Base-by-base conservation (phyloP, 768 basidiomycete species). In the Termitomyces sp. region DNA sequence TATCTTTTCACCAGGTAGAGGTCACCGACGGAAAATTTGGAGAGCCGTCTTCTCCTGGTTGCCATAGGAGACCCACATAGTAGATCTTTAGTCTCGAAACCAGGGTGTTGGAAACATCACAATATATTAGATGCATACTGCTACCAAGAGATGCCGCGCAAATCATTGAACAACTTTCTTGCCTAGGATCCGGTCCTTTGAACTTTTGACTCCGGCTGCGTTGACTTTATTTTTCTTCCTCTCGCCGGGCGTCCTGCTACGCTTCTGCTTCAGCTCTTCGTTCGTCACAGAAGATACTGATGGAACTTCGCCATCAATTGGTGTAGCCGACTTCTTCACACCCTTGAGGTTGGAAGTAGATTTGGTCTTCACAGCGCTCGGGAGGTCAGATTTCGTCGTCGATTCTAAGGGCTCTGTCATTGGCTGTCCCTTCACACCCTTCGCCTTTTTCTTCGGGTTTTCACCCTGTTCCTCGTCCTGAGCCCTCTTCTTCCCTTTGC, bases 221-320 rank as follows among this genome's bases (percentile, higher is more conserved):
- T 69, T 62, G 20, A 75, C 47, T 52, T 74, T 72, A 53, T 73
- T 77, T 70, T 85, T 87, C 72, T 88, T 88, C 74, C 80, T 85
- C 69, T 81, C 81, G 3, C 75, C 75, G 48, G 72, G 68, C 36
- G 68, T 72, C 1, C 66, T 69, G 22, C 68, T 68, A 54, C 76
- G 75, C 66, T 86, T 86, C 67, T 77, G 74, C 71, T 85, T 85
- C 61, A 81, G 63, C 59, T 83, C 82, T 18, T 77, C 74, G 48
- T 66, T 73, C 8, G 71, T 75, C 52, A 79, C 46, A 13, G 69
- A 56, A 3, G 64, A 30, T 4, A 32, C 38, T 50, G 42, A 16
- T 8, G 42, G 47, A 20, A 24, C 51, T 33, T 33, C 10, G 33
- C 10, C 33, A 32, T 26, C 45, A 46, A 28, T 10, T 46, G 24